These are phyloP conservation scores for Scleromitrula shiraiana DNA, from an alignment of 2,329 filamentous ascomycete species.

Conservation along the genomic window DNA sequence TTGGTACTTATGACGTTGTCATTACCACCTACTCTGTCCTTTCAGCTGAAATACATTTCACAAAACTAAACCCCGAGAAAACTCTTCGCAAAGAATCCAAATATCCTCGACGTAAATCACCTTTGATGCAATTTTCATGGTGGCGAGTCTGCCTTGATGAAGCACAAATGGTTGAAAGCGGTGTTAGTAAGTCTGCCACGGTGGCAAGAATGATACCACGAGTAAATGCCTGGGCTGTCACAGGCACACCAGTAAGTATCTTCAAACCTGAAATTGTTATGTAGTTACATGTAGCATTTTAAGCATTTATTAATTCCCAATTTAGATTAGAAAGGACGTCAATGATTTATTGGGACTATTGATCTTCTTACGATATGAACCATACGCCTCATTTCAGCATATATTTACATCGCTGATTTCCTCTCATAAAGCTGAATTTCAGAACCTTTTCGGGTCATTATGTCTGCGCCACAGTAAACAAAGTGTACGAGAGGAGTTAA, in stretches of 20 bases:
- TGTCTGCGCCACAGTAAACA: constrained; percentile 82
- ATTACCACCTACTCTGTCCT: constrained; percentile 63
- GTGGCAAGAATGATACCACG: constrained; percentile 76
- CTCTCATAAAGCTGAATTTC: constrained; percentile 56
- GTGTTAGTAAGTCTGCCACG: constrained; percentile 72
- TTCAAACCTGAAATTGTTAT: background rate
- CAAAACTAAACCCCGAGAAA: constrained; percentile 61
- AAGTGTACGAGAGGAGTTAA: constrained; percentile 68
- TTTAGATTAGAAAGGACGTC: constrained; percentile 51
- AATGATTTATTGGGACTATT: constrained; percentile 74
- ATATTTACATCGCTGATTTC: constrained; percentile 62
- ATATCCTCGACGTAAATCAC: constrained; percentile 61
- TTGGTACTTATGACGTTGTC: constrained; percentile 49
- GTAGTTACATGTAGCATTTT: background rate
- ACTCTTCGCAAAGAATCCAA: constrained; percentile 53
- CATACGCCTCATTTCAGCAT: constrained; percentile 56
- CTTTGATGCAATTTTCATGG: constrained; percentile 71
- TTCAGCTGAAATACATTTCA: constrained; percentile 72
- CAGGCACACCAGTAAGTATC: constrained; percentile 69
- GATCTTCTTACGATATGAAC: constrained; percentile 71
- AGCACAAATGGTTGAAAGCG: constrained; percentile 90
- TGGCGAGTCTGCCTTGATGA: constrained; percentile 76
- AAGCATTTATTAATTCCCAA: background rate
- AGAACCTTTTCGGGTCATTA: constrained; percentile 60
- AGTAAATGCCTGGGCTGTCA: constrained; percentile 84